Evolutionary conservation across 2,329 filamentous ascomycete species (phyloP).

Genomic region (Apiospora koreana): DNA sequence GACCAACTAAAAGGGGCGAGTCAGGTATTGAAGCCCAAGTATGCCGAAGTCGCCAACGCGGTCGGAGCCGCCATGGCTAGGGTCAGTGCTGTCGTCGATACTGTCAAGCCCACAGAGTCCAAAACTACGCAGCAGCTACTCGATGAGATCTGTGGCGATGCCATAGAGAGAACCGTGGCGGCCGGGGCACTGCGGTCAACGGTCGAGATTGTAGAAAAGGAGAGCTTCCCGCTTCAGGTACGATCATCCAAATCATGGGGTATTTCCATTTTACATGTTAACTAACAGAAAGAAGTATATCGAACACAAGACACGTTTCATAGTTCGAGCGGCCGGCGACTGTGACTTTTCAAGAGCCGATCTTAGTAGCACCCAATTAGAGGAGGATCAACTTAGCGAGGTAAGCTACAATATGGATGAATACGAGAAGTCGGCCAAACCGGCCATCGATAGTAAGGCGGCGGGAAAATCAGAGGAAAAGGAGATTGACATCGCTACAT

Average conservation of each 20-base stretch:
- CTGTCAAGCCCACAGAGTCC: constrained; percentile 48
- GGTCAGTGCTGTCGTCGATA: constrained; percentile 56
- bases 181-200: constrained; percentile 46
- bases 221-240: constrained; percentile 54
- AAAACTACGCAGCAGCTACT: constrained; percentile 39
- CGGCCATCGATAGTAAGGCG: not conserved
- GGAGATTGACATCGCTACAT: constrained; percentile 34
- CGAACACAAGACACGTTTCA: constrained; percentile 54
- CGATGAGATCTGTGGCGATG: constrained; percentile 39
- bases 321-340: constrained; percentile 61
- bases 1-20: constrained; percentile 57
- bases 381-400: not conserved
- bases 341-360: constrained; percentile 47
- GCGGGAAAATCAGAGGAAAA: constrained; percentile 14
- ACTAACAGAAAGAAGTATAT: constrained; percentile 41
- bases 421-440: constrained; percentile 23
- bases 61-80: constrained; percentile 64
- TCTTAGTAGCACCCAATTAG: constrained; percentile 11
- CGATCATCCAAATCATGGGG: constrained; percentile 11
- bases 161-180: constrained; percentile 44
- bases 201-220: constrained; percentile 52
- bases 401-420: constrained; percentile 21
- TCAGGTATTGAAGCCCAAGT: constrained; percentile 55
- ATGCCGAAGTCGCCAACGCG: constrained; percentile 63
- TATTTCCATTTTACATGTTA: not conserved